Percentiles rank a stretch among this genome's conserved stretches.
These are phyloP conservation scores for Russula earlei DNA, from an alignment of 768 basidiomycete species.

Conservation along the genomic window DNA sequence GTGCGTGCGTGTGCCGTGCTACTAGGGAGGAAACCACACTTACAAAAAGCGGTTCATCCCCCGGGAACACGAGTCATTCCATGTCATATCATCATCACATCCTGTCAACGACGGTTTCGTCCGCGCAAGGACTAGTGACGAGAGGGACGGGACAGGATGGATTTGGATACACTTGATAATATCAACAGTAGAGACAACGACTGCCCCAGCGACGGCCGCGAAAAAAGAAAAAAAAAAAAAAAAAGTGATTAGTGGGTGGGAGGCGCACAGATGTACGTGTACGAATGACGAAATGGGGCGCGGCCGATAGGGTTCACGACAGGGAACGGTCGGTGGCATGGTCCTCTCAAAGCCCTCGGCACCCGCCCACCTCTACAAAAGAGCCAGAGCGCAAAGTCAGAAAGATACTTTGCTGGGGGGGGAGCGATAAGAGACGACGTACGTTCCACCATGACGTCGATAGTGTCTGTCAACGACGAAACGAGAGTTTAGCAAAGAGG, in stretches of 20 bases:
- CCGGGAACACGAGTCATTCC: not conserved
- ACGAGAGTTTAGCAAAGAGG: not conserved
- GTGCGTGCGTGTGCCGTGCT: too few species aligned
- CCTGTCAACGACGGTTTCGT: not conserved
- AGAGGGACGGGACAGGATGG: conserved; percentile 1
- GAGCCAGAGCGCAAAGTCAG: not conserved
- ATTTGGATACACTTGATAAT: conserved; percentile 16
- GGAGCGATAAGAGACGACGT: conserved; percentile 29
- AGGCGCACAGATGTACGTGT: conserved; percentile 11
- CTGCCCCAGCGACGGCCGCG: not conserved
- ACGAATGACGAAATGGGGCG: not conserved
- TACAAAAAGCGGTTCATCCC: too few species aligned
- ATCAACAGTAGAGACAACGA: conserved; percentile 8
- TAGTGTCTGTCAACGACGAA: conserved; percentile 48
- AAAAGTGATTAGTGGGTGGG: conserved; percentile 3
- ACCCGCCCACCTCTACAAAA: conserved; percentile 64
- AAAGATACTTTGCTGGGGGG: not conserved
- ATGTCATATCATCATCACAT: not conserved
- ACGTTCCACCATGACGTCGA: conserved; percentile 98
- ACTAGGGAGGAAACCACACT: not conserved
- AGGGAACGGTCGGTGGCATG: conserved; percentile 13
- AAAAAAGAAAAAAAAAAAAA: not conserved
- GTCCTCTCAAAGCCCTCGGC: conserved; percentile 27
- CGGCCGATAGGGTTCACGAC: not conserved
- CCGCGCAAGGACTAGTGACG: not conserved